These are phyloP conservation scores for Astrephomene gubernaculifera DNA, from an alignment of 139 green algal species.

Conservation along the genomic window DNA sequence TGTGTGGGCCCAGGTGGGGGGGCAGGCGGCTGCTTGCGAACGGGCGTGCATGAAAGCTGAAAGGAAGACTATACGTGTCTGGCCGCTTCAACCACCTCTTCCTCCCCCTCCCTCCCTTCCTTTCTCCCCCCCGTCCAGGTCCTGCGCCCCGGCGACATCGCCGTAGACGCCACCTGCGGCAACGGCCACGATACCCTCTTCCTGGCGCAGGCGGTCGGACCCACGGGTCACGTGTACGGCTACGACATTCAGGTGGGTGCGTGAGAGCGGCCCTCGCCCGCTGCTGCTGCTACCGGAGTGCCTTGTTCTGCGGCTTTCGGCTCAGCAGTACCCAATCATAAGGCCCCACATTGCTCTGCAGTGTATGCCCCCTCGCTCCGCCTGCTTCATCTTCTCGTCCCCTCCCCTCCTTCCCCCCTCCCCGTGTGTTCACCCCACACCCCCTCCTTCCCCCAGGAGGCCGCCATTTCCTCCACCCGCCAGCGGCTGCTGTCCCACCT, in stretches of 20 bases:
- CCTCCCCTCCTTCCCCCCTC: no score
- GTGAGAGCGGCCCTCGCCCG: no score
- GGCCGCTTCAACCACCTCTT: background rate
- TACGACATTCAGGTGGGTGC: constrained; percentile 73
- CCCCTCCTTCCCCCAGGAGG: constrained; percentile 4
- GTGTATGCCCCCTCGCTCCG: no score
- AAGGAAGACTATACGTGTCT: no score
- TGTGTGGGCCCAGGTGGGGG: constrained; percentile 49
- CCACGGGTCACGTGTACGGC: constrained; percentile 56
- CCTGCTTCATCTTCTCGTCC: no score
- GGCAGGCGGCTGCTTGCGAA: no score
- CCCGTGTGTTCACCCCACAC: no score
- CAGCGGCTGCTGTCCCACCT: constrained; percentile 1
- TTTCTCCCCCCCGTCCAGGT: constrained; percentile 33
- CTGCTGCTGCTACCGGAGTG: no score
- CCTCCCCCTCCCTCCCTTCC: background rate
- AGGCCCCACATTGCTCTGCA: no score
- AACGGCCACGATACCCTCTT: constrained; percentile 78
- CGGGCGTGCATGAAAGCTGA: no score
- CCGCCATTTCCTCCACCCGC: constrained; percentile 37
- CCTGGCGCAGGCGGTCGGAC: constrained; percentile 67
- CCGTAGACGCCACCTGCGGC: constrained; percentile 73
- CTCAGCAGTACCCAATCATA: no score
- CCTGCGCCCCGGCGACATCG: constrained; percentile 63
- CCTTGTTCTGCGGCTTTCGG: no score